Base-by-base conservation (phyloP, 176 grass and related monocot genomes). In the Pharus latifolius region DNA sequence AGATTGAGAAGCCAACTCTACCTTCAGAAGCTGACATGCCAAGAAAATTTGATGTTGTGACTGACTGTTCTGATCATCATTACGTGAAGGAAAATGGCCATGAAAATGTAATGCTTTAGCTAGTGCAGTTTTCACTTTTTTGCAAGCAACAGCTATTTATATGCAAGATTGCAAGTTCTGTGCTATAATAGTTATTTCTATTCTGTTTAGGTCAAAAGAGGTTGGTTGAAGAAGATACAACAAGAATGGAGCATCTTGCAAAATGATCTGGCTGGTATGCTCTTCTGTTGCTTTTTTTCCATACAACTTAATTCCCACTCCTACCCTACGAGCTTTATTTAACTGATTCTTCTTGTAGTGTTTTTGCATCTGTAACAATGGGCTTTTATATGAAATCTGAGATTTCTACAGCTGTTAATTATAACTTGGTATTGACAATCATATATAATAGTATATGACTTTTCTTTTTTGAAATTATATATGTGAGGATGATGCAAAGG, bases 221-320 rank as follows among this genome's bases (percentile, higher is more conserved):
- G 67, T 64, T 99, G 90, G 90, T 40, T 91, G 64, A 94, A 91
- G 87, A 99, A 78, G 77, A 80, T 99, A 33, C 95, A 84, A 38
- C 84, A 91, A 49, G 95, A 99, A 77, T 99, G 95, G 95, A 58
- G 55, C 65, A 83, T 91, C 72, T 74, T 99, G 63, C 76, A 91
- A 60, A 91, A 86, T 43, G 85, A 91, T 85, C 75, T 99, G 37
- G 79, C 93, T 75, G 95, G 82, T 99, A 16, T 10, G 10, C 11
- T 69, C 46, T 24, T 65, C 47, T 81, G 7, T 50, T 62, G 32
- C 30, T 79, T 48, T 76, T 9, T 63, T 43, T 59, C 26, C 40
- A 32, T 65, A 23, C 5, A 74, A 10, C 4, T 37, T 12, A 16
- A 11, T 35, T 60, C n/a, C n/a, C n/a, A n/a, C n/a, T n/a, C n/a